Base-by-base conservation (phyloP, 352 stramenopile genomes). In the Pythium dissotocum region DNA sequence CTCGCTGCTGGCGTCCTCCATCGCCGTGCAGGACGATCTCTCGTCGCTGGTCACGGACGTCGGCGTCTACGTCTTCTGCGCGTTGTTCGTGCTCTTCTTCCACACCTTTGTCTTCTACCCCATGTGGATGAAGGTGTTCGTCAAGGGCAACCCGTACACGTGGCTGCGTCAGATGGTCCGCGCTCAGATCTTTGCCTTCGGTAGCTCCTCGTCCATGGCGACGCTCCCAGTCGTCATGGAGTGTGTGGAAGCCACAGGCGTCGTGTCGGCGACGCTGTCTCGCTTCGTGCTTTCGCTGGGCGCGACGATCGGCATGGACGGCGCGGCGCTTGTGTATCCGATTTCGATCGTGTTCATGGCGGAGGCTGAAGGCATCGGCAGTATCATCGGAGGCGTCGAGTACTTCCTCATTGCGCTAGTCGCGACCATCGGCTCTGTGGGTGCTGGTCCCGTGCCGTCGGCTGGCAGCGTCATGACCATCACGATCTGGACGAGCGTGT, bases 341-440 rank as follows among this genome's bases (percentile, higher is more conserved):
- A 70, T 82, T 40, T 48, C 61, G 12, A 69, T 75, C n/a, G 71
- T 80, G 21, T 84, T 84, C 61, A 78, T 84, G 70, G 73, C 73
- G 33, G 63, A 73, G 32, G 56, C 66, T 9, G n/a, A 70, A 26
- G 70, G 70, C 5, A 46, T 74, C 7, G 73, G 60, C 30, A 12
- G 73, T 28, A 18, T 71, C 38, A 58, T 81, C 9, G 68, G 66
- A 18, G 30, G 58, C 13, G 75, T 81, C n/a, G 63, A 77, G 56
- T 72, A 72, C 52, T 66, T 82, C 30, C 24, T 84, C n/a, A 70
- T 84, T 21, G 42, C 58, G 2, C 56, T 84, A 0, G 72, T 84
- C 8, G 69, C 65, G 28, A 69, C 67, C 18, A 69, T 84, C 32
- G 67, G 63, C 16, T 63, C 75, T 1, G 56, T 79, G 13, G 71